Base-by-base conservation (phyloP, 371 early-diverging fungal species). In the Chytridium lagenaria region DNA sequence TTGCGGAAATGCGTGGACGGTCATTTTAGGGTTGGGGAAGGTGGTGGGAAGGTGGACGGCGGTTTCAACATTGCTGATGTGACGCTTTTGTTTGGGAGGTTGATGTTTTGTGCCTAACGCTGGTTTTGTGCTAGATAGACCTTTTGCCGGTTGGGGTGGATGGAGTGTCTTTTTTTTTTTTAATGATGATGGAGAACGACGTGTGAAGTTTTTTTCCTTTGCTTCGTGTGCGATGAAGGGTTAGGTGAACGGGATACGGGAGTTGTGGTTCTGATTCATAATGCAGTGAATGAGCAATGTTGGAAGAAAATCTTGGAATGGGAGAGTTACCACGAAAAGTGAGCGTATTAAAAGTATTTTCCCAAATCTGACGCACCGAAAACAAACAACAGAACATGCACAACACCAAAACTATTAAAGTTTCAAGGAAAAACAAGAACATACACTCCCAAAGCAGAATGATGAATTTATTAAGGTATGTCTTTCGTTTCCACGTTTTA, bases 271-370 rank as follows among this genome's bases (percentile, higher is more conserved):
- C 89, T 90, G 1, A 94, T 95, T 44, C 95, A 93, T 77, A 95
- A 95, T 81, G 80, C 78, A 23, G 92, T 98, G 2, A 98, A 98
- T 71, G 98, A 98, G 80, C 86, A 88, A 84, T 92, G 92, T 40
- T 98, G 98, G 98, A 76, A 81, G 31, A 89, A 94, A 80, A 94
- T 98, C 57, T 77, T 95, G 40, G 86, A 92, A 70, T 98, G 98
- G 97, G 97, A 98, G 77, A 84, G 79, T 33, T 77, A 87, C 72
- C 80, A 78, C 59, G 49, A 80, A 59, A 73, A 69, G 76, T 76
- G 28, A 15, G 73, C 59, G 16, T 26, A 15, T 37, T 3, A 3
- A n/a, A n/a, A n/a, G n/a, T n/a, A n/a, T n/a, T n/a, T n/a, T n/a
- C n/a, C n/a, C n/a, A n/a, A n/a, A n/a, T n/a, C n/a, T n/a, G n/a